Base-by-base conservation (phyloP, 441 rosid genomes). In the Bocquillonia castaneifolia region DNA sequence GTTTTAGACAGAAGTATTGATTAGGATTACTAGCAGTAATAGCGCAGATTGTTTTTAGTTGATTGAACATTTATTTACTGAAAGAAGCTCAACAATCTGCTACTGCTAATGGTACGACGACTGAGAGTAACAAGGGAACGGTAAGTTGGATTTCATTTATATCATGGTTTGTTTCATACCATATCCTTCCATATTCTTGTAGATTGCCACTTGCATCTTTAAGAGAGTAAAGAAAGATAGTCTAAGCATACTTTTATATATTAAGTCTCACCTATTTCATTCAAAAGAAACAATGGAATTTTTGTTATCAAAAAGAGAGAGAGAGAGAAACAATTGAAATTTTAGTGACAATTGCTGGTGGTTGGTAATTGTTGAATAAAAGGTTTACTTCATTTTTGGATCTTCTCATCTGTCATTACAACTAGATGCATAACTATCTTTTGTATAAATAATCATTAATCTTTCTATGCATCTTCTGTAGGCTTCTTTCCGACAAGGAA, bases 11-110 rank as follows among this genome's bases (percentile, higher is more conserved):
- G 42, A 13, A 15, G 20, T 22, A 57, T 25, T 54, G 40, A 59
- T n/a, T 52, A n/a, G 40, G 32, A 17, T 20, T 64, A 23, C 39
- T 60, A 56, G 51, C 23, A 44, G 15, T 14, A 1, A 29, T 22
- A 2, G 37, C 47, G 20, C 10, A 37, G 62, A 28, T 10, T 40
- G 10, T 37, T 59, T 15, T n/a, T 53, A 13, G 56, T 71, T 71
- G 23, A 31, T 39, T 31, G 20, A 62, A 22, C 48, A 62, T 28
- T 6, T 67, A 36, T 28, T 28, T 23, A 13, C 22, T 47, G 54
- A 6, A 91, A 77, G 99, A 91, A 64, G 67, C 83, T 10, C 90
- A 80, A 58, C 86, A 78, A 66, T 70, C 90, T 68, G 78, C 80
- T 36, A 72, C 64, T 66, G 81, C 88, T 59, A 91, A 90, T 80